Evolutionary conservation across 1,284 basidiomycete genomes (phyloP), one percentile per base, ranked within the genome.

Genomic region (Fistulinella staudtii): DNA sequence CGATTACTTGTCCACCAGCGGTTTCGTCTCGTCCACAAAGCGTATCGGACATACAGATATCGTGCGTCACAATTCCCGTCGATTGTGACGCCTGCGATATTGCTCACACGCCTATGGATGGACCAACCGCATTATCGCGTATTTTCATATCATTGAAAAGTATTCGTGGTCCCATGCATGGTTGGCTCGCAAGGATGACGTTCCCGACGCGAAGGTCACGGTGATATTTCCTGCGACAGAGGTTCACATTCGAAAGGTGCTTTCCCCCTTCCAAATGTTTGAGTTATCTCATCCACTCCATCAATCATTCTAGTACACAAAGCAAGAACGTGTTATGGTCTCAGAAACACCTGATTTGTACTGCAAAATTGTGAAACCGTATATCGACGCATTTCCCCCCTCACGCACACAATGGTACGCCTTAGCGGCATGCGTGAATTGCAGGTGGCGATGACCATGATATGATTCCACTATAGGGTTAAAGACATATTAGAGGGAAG

Each of bases 191-290:
- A 43, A 41, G 18, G 55, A 54, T 5, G 58, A 60, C 20, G 22
- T 64, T 20, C 73, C 73, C 1, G 76, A 77, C 34, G 63, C 75
- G 24, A 78, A 75, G 64, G 77, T 95, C 53, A 86, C 81, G 52
- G 67, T 93, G 21, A 82, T 93, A 44, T 86, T 75, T 55, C 91
- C 91, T 8, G 89, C 89, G 5, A 93, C 89, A 0, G 82, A 89
- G 11, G 77, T 79, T 0, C 91, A 94, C 57, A 81, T 94, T 49
- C 75, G 74, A 48, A 94, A 94, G 72, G 82, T 40, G 40, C 27
- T 24, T 18, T 15, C 6, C 15, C 10, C 13, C 9, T 30, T 2
- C 9, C 8, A 4, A n/a, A n/a, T n/a, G 28, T n/a, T 3, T 10
- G 10, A n/a, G n/a, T 14, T 10, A n/a, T n/a, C 9, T 20, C 24